Evolutionary conservation across 495 filamentous ascomycete species (phyloP), one percentile per base, ranked within the genome.

Genomic region (Viridothelium virens): DNA sequence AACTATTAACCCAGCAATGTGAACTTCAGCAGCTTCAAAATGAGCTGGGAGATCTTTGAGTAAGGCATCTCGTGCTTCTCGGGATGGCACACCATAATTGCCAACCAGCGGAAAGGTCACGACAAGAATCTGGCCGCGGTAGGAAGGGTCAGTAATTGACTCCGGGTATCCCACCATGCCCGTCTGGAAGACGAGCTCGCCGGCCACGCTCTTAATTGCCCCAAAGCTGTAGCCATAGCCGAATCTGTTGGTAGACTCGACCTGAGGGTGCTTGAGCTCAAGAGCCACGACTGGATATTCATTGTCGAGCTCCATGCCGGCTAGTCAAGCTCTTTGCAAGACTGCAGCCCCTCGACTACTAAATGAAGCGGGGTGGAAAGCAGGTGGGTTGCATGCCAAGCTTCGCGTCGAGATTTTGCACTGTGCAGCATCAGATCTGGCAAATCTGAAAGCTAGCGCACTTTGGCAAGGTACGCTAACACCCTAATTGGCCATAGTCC

Each of bases 81-180:
- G 82, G 1, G 90, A 89, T 34, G 94, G 94, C 11, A 97, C 94
- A 68, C 75, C 94, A 78, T 98, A 98, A 80, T 96, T 96, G 71
- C 91, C 91, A 66, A 92, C 88, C 16, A 96, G 81, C 34, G 91
- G 91, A 76, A 94, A 96, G 36, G 91, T 96, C 71, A 96, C 83
- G 72, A 96, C 90, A 63, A 96, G 84, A 62, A 96, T 92, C 77
- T 96, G 91, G 46, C 91, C 91, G 16, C 89, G 89, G 77, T 96
- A 96, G 65, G 91, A 96, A 67, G 91, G 91, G 71, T 96, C 91
- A 62, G 91, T 96, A 72, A 96, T 83, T 12, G 90, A 92, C 80
- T 98, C 94, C 38, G 94, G 92, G 74, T 98, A 98, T 68, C 94
- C 94, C 65, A 98, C 94, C 94, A 98, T 96, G 74, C 94, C 94